Base-by-base conservation (phyloP, 1,284 basidiomycete genomes). In the Earliella scabrosa region DNA sequence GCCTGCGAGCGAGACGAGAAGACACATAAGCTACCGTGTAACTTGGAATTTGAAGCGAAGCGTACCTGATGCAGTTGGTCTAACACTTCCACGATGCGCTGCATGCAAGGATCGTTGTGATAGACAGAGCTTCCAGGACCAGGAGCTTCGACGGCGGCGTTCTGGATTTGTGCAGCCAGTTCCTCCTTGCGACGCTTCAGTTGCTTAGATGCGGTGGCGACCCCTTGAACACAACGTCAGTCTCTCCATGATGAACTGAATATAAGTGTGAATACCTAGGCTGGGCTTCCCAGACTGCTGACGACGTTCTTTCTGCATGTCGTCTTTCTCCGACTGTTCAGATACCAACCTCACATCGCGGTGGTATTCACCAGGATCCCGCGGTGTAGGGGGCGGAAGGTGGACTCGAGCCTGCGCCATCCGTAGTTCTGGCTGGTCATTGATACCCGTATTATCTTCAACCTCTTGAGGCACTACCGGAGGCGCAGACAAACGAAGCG, bases 1-100 rank as follows among this genome's bases (percentile, higher is more conserved):
- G 73, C 76, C 77, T 83, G 16, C 4, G 23, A 54, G 3, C 54
- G 38, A 13, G 16, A 50, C 21, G 18, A 36, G 39, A 18, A 3
- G 4, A 21, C 13, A 21, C 4, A 27, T 26, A 32, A n/a, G n/a
- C n/a, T n/a, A n/a, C n/a, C n/a, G n/a, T n/a, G n/a, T n/a, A n/a
- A n/a, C n/a, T 26, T 2, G 20, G 14, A 24, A 27, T n/a, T 16
- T 27, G 13, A 18, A 32, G 23, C 23, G 14, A 54, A 11, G 39
- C 45, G 31, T 10, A 66, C 69, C 59, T 68, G 54, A 34, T 68
- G 60, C 4, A 69, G 57, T n/a, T 66, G 49, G 27, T 63, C 50
- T n/a, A 70, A 50, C 7, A 66, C 64, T 8, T 54, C 50, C 2
- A 64, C 62, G 40, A 70, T 63, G 6, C 62, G 65, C 9, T 66